phyloP scores from a whole-genome alignment of 1,284 basidiomycete genomes.

The Butyriboletus appendiculatus region DNA sequence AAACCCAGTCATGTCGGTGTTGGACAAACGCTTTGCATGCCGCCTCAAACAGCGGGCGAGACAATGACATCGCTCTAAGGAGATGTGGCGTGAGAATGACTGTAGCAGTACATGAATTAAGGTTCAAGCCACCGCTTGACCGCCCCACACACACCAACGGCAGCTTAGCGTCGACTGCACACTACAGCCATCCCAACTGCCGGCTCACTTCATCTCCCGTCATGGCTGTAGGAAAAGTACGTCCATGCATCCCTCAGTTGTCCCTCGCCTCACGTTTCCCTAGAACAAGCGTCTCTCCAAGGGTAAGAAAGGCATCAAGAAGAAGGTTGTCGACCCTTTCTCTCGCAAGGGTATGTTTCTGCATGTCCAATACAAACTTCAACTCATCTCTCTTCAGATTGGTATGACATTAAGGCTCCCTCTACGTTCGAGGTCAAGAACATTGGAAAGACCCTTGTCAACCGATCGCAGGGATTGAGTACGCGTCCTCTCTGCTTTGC shows the following conservation, averaged over 20 bases:
- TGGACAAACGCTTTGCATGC: conserved; percentile 57
- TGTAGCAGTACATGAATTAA: conserved; percentile 46
- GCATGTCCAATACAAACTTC: not conserved
- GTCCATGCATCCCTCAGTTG: conserved; percentile 10
- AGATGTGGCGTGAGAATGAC: conserved; percentile 51
- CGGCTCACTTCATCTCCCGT: conserved; percentile 46
- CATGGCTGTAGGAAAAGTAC: conserved; percentile 93
- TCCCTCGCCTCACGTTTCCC: conserved; percentile 8
- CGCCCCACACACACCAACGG: conserved; percentile 13
- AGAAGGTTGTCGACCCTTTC: conserved; percentile 99
- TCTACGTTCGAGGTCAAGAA: conserved; percentile 98
- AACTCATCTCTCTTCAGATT: conserved; percentile 59
- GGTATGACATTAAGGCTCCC: conserved; percentile 99
- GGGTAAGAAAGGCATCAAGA: conserved; percentile 99
- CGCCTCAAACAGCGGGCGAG: conserved; percentile 61
- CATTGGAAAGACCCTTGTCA: conserved; percentile 98
- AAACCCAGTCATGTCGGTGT: conserved; percentile 49
- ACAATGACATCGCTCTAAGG: conserved; percentile 16
- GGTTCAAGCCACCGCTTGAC: conserved; percentile 44
- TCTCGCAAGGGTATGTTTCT: conserved; percentile 85
- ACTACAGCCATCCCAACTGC: conserved; percentile 54
- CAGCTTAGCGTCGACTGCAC: conserved; percentile 25
- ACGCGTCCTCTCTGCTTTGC: conserved; percentile 40
- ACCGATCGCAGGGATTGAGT: conserved; percentile 98
- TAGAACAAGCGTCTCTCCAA: conserved; percentile 98